Conservation (phyloP, 2,329 filamentous ascomycete species). For the Malbranchea zuffiana region DNA sequence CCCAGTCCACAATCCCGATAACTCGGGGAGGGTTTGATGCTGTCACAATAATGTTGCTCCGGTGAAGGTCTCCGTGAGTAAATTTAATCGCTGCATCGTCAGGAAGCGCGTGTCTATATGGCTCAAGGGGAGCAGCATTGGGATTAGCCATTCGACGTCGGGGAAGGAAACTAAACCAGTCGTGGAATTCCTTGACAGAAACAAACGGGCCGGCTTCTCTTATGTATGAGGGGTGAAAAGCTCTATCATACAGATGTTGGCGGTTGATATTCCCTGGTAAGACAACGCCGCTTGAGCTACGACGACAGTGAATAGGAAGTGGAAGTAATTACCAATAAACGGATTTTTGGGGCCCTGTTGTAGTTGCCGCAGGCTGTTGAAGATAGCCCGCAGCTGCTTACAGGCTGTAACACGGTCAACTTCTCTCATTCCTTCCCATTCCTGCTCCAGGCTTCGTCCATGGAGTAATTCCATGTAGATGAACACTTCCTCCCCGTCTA, state of each 20-base stretch:
- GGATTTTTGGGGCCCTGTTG: constrained; percentile 15
- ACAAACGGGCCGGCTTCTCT: constrained; percentile 21
- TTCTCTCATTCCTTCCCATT: constrained; percentile 15
- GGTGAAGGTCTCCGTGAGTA: constrained; percentile 27
- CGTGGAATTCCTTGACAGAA: constrained; percentile 23
- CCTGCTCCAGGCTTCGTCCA: constrained; percentile 19
- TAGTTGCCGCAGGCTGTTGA: constrained; percentile 14
- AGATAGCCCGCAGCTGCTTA: constrained; percentile 15
- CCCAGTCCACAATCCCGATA: constrained; percentile 22
- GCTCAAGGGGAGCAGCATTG: constrained; percentile 20
- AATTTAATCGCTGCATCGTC: constrained; percentile 25
- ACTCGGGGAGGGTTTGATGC: constrained; percentile 12
- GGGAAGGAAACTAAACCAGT: constrained; percentile 23
- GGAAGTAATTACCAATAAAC: constrained; percentile 21
- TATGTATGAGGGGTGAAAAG: constrained; percentile 15
- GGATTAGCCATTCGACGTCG: constrained; percentile 20
- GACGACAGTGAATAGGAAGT: too few relatives aligned
- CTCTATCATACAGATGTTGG: constrained; percentile 18
- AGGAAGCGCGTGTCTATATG: constrained; percentile 22
- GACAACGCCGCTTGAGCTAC: too few relatives aligned
- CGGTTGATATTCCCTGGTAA: constrained; percentile 15
- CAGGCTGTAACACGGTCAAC: constrained; percentile 14
- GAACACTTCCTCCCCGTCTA: constrained; percentile 19
- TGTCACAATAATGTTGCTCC: constrained; percentile 24
- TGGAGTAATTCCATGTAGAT: constrained; percentile 26